A percentile compares a stretch with the other conserved stretches of the same genome.
Evolutionary conservation across 1,284 basidiomycete genomes (phyloP).

Genomic region (Puccinia brachypodii): DNA sequence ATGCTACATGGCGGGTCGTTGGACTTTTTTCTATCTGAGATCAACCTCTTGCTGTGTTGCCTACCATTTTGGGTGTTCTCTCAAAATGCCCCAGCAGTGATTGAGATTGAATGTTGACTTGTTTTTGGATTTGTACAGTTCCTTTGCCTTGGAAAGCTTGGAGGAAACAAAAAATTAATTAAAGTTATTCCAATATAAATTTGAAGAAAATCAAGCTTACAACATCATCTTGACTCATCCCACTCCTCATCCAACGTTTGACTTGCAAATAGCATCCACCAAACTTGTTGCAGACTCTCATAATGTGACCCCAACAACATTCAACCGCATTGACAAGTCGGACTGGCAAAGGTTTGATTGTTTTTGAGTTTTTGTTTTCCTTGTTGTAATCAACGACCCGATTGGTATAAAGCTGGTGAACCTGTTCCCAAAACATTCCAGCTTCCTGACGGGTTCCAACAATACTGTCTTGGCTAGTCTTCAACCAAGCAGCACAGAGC

Average conservation of each 20-base stretch:
- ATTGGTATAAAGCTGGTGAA: not conserved
- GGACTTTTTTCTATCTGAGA: not conserved
- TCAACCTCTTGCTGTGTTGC: not conserved
- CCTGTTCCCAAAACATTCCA: not conserved
- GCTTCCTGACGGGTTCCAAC: not conserved
- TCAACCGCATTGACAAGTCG: not conserved
- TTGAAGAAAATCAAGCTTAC: not conserved
- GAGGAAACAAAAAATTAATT: not conserved
- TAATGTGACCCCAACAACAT: not conserved
- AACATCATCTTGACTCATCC: not conserved
- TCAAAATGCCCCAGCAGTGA: slow-evolving; percentile 7
- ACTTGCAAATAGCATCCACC: slow-evolving; percentile 6
- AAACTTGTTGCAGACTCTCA: not conserved
- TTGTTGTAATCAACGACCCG: not conserved
- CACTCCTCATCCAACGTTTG: not conserved
- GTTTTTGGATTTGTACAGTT: not conserved
- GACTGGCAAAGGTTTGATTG: not conserved
- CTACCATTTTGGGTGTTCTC: not conserved
- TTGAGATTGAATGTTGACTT: slow-evolving; percentile 1
- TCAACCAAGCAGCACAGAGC: not conserved
- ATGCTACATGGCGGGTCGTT: not conserved
- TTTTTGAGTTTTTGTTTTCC: not conserved
- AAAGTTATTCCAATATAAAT: not conserved
- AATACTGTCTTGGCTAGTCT: not conserved
- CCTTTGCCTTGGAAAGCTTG: not conserved